Base-by-base conservation (phyloP, 306 rosid species). In the Herpetospermum pedunculosum region DNA sequence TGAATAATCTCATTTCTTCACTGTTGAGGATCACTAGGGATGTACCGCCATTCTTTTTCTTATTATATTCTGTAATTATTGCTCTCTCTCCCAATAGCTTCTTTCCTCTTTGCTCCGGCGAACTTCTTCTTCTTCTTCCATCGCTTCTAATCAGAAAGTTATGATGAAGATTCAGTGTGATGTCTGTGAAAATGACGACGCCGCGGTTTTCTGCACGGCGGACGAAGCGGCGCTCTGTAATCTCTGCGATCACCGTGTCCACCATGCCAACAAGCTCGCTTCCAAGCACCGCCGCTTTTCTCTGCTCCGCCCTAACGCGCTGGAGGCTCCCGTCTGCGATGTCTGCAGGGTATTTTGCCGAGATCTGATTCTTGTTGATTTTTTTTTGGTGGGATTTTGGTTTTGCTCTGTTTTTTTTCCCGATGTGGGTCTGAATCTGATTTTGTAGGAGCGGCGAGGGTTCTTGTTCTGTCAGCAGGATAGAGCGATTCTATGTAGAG, bases 161-260 rank as follows among this genome's bases (percentile, higher is more conserved):
- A 92, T 95, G 99, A 92, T 95, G 99, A 95, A 95, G 96, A 87
- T 95, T 85, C 91, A 82, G 75, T 95, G 99, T 80, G 97, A 91
- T 82, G 99, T 89, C 0, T 95, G 99, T 63, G 78, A 69, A 80
- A 87, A 83, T 52, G 65, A 74, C 44, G 89, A 91, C 1, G 97
- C 96, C 23, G 83, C 90, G 0, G 85, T 91, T 6, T 95, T 81
- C 84, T 95, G 97, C 87, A 92, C 96, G 77, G 96, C 97, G 78
- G 97, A 95, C 62, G 99, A 95, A 81, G 99, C 99, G 13, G 96
- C 88, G 32, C 91, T 95, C 6, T 95, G 99, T 26, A 78, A 71
- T 73, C 73, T 76, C 73, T 91, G 97, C 71, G 99, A 95, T 80
- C 96, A 85, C 81, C 91, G 92, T 3, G 92, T 95, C 87, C 99